Evolutionary conservation across 257 asterid species (phyloP).

Genomic region (Solanum dulcamara): DNA sequence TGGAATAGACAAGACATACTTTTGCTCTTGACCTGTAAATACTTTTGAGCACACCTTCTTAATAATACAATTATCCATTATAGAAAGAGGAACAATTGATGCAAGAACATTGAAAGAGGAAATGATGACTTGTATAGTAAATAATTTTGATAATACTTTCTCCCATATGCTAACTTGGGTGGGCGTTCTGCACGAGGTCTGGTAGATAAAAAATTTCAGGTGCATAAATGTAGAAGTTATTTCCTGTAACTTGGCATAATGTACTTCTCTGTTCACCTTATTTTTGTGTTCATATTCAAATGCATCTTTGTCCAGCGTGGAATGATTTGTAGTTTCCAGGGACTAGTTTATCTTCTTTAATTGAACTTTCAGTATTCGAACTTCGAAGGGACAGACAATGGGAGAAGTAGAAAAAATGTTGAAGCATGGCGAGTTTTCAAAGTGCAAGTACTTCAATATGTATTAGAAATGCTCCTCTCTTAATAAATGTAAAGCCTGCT

Average conservation of each 20-base stretch:
- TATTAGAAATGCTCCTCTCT: neutral
- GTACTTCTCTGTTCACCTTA: neutral
- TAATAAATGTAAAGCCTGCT: neutral
- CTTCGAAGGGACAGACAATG: neutral
- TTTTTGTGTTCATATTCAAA: neutral
- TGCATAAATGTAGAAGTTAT: neutral
- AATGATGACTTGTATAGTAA: neutral
- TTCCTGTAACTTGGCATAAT: neutral
- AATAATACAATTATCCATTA: neutral
- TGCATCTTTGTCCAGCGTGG: neutral
- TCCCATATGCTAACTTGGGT: neutral
- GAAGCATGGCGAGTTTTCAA: neutral
- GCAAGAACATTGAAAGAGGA: neutral
- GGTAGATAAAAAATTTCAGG: neutral
- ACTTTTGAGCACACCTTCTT: neutral
- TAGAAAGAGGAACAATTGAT: neutral
- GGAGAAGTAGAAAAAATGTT: neutral
- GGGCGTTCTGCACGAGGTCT: neutral
- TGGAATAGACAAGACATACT: neutral
- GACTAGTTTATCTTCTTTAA: neutral
- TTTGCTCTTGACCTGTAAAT: neutral
- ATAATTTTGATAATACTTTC: neutral
- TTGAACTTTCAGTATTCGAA: neutral
- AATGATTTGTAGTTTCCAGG: neutral
- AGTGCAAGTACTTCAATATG: neutral